Base-by-base conservation (phyloP, 2,329 filamentous ascomycete species). In the Cladosporium sp. region DNA sequence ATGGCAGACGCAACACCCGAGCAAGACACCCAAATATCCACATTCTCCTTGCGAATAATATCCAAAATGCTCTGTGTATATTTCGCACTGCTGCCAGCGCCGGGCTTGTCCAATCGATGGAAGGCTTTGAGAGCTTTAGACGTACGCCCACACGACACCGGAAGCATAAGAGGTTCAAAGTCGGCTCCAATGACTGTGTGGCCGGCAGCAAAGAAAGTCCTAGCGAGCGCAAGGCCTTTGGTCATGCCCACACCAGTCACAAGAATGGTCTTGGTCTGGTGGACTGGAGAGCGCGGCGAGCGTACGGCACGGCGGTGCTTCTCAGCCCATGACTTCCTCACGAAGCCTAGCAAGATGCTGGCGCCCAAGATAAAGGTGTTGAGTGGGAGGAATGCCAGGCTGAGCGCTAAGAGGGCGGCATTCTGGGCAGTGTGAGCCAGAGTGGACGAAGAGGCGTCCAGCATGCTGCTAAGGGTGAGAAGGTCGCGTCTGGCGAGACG, bases 151-250 rank as follows among this genome's bases (percentile, higher is more conserved):
- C 82, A 79, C 75, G n/a, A 78, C 75, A 68, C 67, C 51, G 73
- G 70, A 28, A 74, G 61, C 49, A 68, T 65, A 2, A 74, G 74
- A 1, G 80, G 76, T 58, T 86, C 82, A 61, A 88, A 86, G 72
- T 92, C 90, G 12, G 89, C 90, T 4, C 89, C 90, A 49, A 93
- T 84, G 47, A 93, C 89, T n/a, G 83, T 82, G 74, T 92, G 88
- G 2, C 89, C 88, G 1, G 84, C 82, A 28, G 84, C 77, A 70
- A 89, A 82, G 75, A 92, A 90, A 3, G 85, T 76, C 38, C 91
- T 85, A 4, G 90, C 88, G 10, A 93, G 78, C 0, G 82, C 79
- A 3, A 93, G 81, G 4, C 90, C 90, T 74, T 92, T 91, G 52
- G 86, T 83, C 85, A 92, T 93, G 55, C 87, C 86, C 2, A 92